Evolutionary conservation across 2,329 filamentous ascomycete species (phyloP).

Genomic region (Exserohilum turcica): DNA sequence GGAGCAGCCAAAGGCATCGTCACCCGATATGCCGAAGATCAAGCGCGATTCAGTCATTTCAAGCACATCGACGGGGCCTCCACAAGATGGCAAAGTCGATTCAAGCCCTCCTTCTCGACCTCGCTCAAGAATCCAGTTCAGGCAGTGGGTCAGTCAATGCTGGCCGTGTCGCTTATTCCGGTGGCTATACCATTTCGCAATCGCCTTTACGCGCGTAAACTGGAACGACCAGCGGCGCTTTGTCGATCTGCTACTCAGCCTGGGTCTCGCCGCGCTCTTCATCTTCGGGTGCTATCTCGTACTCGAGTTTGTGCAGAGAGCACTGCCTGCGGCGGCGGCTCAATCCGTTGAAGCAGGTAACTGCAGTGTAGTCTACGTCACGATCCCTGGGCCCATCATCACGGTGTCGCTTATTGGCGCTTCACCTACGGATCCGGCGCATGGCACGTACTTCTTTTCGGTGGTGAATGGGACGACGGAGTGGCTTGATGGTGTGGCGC

Average conservation of each 20-base stretch:
- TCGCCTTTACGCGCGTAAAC: conserved; percentile 15
- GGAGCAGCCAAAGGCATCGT: no score
- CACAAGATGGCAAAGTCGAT: not conserved
- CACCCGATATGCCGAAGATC: not conserved
- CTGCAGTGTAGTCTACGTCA: conserved; percentile 43
- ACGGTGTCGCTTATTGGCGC: conserved; percentile 39
- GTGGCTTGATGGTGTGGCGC: conserved; percentile 39
- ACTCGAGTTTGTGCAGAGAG: conserved; percentile 26
- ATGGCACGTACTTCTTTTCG: conserved; percentile 43
- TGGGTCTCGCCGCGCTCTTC: conserved; percentile 12
- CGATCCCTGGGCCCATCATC: conserved; percentile 41
- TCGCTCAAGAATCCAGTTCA: not conserved
- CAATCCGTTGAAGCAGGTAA: conserved; percentile 28
- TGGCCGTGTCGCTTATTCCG: conserved; percentile 30
- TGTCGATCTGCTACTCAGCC: conserved; percentile 24
- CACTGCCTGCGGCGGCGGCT: conserved; percentile 31
- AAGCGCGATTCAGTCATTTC: conserved; percentile 25
- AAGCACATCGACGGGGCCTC: not conserved
- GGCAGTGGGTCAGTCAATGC: conserved; percentile 12
- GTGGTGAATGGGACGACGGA: conserved; percentile 41
- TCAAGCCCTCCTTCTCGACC: not conserved
- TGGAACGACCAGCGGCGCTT: conserved; percentile 5
- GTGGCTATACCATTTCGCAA: conserved; percentile 16
- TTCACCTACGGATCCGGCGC: conserved; percentile 29
- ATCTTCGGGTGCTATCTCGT: conserved; percentile 24